These are phyloP conservation scores for Sclerospora graminicola DNA, from an alignment of 352 stramenopile species.

Conservation along the genomic window DNA sequence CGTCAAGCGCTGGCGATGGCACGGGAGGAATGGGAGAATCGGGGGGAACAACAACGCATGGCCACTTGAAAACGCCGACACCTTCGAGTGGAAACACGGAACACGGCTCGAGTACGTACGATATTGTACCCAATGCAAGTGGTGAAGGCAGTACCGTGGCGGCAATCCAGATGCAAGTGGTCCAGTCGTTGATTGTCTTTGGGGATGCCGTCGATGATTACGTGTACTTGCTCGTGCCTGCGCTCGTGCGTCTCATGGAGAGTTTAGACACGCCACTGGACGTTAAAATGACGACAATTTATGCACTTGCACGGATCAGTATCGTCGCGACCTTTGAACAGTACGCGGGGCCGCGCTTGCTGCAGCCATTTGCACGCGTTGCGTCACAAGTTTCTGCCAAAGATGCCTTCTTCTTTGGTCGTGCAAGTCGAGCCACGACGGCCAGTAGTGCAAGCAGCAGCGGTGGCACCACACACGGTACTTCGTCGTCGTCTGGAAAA, in stretches of 20 bases:
- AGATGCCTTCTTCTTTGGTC: conserved; percentile 48
- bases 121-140: conserved; percentile 19
- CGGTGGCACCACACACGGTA: no score
- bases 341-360: conserved; percentile 60
- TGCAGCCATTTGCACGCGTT: conserved; percentile 61
- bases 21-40: conserved; percentile 4
- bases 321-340: conserved; percentile 67
- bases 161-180: conserved; percentile 69
- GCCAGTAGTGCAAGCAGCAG: conserved; percentile 9
- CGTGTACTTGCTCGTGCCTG: conserved; percentile 91
- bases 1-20: conserved; percentile 9
- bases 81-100: conserved; percentile 10
- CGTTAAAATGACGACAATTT: conserved; percentile 66
- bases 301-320: conserved; percentile 54
- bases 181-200: conserved; percentile 87
- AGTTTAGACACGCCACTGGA: conserved; percentile 76
- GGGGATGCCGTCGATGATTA: conserved; percentile 89
- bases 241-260: conserved; percentile 89
- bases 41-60: conserved; percentile 12
- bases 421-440: no score
- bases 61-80: background rate
- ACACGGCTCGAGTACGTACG: conserved; percentile 17
- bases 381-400: conserved; percentile 66
- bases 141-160: conserved; percentile 11
- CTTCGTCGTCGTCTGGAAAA: conserved; percentile 4